Evolutionary conservation across 495 filamentous ascomycete genomes (phyloP).

Genomic region (Hypomontagnella submonticulosa): DNA sequence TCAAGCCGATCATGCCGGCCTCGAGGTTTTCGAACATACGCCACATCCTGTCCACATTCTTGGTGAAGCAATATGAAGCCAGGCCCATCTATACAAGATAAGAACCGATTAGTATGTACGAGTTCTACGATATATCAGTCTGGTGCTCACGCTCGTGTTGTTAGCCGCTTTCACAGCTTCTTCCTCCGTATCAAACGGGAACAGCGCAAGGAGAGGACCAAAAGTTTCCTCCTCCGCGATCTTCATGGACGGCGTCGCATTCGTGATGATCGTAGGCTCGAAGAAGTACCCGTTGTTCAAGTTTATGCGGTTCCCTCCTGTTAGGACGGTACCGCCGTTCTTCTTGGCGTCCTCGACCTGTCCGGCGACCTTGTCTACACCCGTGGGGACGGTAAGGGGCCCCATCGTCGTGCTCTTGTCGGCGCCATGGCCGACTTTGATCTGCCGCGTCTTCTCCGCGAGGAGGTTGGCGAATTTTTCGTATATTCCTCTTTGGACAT

Average conservation of each 20-base stretch:
- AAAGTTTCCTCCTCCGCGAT: conserved; percentile 77
- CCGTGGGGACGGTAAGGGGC: conserved; percentile 70
- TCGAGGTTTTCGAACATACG: conserved; percentile 77
- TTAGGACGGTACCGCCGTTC: conserved; percentile 69
- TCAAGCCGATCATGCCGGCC: conserved; percentile 80
- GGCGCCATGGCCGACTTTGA: conserved; percentile 74
- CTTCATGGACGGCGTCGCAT: conserved; percentile 70
- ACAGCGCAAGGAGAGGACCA: conserved; percentile 73
- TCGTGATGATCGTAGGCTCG: conserved; percentile 74
- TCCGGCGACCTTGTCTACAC: conserved; percentile 69
- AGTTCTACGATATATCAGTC: neutral
- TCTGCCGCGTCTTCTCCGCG: conserved; percentile 61
- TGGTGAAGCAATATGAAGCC: conserved; percentile 78
- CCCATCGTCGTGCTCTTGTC: conserved; percentile 71
- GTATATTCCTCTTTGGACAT: conserved; percentile 70
- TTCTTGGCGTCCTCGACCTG: conserved; percentile 73
- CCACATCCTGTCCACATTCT: conserved; percentile 78
- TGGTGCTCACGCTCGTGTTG: conserved; percentile 60
- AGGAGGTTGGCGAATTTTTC: conserved; percentile 65
- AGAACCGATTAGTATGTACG: neutral
- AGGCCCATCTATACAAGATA: conserved; percentile 65
- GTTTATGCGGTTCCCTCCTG: conserved; percentile 61
- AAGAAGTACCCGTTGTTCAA: conserved; percentile 71
- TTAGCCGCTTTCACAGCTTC: conserved; percentile 72
- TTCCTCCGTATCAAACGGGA: conserved; percentile 75